Percentiles rank a stretch among this genome's conserved stretches.
Evolutionary conservation across 768 basidiomycete species (phyloP).

Genomic region (Phlebiopsis gigantea): DNA sequence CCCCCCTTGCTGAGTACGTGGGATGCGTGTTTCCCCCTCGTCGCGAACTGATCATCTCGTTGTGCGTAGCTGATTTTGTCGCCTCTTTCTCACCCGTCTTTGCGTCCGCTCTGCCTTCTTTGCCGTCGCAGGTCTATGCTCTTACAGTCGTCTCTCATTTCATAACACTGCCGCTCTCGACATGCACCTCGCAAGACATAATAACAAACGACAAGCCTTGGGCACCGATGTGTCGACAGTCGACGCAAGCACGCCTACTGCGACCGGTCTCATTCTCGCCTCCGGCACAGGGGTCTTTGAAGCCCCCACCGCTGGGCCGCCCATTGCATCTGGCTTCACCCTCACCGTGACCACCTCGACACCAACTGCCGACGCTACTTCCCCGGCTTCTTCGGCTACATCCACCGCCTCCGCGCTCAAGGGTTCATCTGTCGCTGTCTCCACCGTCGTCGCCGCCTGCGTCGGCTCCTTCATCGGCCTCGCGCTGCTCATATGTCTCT

Average conservation of each 20-base stretch:
- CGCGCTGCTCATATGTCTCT: conserved; percentile 41
- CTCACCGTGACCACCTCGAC: neutral
- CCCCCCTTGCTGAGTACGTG: neutral
- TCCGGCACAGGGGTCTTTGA: neutral
- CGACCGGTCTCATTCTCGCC: conserved; percentile 7
- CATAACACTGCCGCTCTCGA: neutral
- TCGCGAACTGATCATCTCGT: neutral
- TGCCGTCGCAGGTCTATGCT: conserved; percentile 11
- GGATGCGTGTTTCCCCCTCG: neutral
- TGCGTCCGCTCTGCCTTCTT: neutral
- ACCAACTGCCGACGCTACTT: conserved; percentile 1
- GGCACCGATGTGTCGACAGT: neutral
- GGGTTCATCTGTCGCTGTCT: conserved; percentile 23
- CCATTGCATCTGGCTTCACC: conserved; percentile 1
- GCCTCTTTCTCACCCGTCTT: neutral
- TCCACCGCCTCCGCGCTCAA: conserved; percentile 7
- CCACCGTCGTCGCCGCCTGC: conserved; percentile 58
- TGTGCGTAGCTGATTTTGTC: neutral
- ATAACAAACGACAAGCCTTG: conserved; percentile 11
- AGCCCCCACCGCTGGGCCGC: neutral
- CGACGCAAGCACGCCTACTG: neutral
- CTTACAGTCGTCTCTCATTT: conserved; percentile 18
- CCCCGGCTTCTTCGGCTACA: neutral
- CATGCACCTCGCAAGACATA: conserved; percentile 12
- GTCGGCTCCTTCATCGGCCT: conserved; percentile 53